Conservation (phyloP, 2,329 filamentous ascomycete genomes). For the Plectosphaerella plurivora region DNA sequence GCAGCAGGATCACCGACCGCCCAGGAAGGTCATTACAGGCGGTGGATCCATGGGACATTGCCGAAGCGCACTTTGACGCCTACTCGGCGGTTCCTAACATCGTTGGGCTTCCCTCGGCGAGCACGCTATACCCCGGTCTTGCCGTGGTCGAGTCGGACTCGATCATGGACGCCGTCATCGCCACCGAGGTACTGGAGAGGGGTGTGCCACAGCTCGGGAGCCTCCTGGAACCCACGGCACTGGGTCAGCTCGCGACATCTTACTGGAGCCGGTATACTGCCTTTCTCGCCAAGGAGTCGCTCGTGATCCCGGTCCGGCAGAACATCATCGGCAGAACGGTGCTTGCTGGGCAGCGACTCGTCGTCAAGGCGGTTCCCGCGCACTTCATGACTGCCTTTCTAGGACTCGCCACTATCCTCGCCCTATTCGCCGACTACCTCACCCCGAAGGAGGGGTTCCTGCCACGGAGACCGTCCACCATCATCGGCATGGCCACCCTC, state of each 20-base stretch:
- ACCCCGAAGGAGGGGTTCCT: slow-evolving; percentile 27
- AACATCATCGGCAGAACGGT: slow-evolving; percentile 17
- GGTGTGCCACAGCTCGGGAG: slow-evolving; percentile 14
- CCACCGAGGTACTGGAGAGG: slow-evolving; percentile 16
- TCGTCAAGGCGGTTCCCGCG: slow-evolving; percentile 21
- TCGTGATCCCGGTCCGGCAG: slow-evolving; percentile 19
- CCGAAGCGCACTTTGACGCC: slow-evolving; percentile 16
- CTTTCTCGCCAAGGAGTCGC: slow-evolving; percentile 22
- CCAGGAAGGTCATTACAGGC: slow-evolving; percentile 9
- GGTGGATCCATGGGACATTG: slow-evolving; percentile 19
- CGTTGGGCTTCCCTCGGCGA: slow-evolving; percentile 4
- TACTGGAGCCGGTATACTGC: slow-evolving; percentile 30
- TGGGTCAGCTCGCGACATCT: slow-evolving; percentile 19
- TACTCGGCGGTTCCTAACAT: slow-evolving; percentile 10
- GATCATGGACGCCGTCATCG: slow-evolving; percentile 26
- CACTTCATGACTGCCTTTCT: slow-evolving; percentile 25
- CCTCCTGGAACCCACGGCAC: slow-evolving; percentile 16
- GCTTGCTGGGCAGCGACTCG: slow-evolving; percentile 22
- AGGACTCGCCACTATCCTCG: slow-evolving; percentile 18
- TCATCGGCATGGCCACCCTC: slow-evolving; percentile 28
- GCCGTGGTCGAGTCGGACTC: slow-evolving; percentile 23
- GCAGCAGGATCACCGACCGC: slow-evolving; percentile 5
- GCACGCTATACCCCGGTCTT: slow-evolving; percentile 15
- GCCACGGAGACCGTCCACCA: slow-evolving; percentile 26
- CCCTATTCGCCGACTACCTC: slow-evolving; percentile 12